These are phyloP conservation scores for Plantago ovata DNA, from an alignment of 257 asterid genomes.

Conservation along the genomic window DNA sequence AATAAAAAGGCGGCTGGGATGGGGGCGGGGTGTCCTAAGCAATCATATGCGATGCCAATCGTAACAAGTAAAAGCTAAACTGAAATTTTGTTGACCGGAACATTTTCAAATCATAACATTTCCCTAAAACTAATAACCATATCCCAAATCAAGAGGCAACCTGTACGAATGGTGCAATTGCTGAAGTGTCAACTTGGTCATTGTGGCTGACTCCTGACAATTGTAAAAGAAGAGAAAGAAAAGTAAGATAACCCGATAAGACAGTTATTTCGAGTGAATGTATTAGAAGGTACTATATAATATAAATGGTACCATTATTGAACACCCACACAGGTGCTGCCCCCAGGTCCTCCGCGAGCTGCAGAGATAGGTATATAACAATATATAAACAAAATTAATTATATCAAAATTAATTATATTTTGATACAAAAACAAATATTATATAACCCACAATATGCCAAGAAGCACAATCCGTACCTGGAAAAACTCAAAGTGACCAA, in stretches of 20 bases:
- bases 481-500: slow-evolving; percentile 87
- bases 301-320: slow-evolving; percentile 66
- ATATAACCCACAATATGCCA: not conserved
- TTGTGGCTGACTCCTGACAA: slow-evolving; percentile 87
- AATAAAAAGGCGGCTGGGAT: too few relatives aligned
- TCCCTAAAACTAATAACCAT: not conserved
- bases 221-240: slow-evolving; percentile 8
- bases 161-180: slow-evolving; percentile 61
- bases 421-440: not conserved
- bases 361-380: slow-evolving; percentile 23
- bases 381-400: too few relatives aligned
- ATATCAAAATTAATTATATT: not conserved
- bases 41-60: too few relatives aligned
- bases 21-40: too few relatives aligned
- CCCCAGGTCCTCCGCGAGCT: slow-evolving; percentile 98
- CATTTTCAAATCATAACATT: too few relatives aligned
- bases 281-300: slow-evolving; percentile 12
- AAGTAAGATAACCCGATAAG: slow-evolving; percentile 1
- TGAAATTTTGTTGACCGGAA: too few relatives aligned
- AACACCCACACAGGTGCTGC: slow-evolving; percentile 90
- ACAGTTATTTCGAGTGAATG: not conserved
- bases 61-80: too few relatives aligned
- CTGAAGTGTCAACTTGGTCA: slow-evolving; percentile 74
- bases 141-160: slow-evolving; percentile 29
- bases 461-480: slow-evolving; percentile 43